These are phyloP conservation scores for Platanthera guangdongensis DNA, from an alignment of 106 monocot species.

Conservation along the genomic window DNA sequence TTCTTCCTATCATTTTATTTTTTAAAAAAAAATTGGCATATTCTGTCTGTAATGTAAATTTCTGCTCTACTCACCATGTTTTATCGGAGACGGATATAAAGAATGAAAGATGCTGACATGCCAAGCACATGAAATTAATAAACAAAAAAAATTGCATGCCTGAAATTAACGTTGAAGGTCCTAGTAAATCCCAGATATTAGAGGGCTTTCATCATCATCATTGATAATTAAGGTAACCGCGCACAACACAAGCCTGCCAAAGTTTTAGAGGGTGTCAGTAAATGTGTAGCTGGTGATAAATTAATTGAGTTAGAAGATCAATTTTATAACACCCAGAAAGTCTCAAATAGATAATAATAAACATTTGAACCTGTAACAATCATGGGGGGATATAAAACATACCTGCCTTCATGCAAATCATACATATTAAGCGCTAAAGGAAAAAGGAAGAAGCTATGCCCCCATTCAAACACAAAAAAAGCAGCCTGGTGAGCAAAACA, in stretches of 20 bases:
- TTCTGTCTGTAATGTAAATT: too few species aligned
- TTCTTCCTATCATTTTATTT: too few species aligned
- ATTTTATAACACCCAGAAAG: not conserved
- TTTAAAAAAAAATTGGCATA: too few species aligned
- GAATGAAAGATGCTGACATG: not conserved
- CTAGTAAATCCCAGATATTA: conserved; percentile 5
- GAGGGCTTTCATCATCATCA: conserved; percentile 9
- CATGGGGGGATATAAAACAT: not conserved
- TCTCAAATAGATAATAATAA: not conserved
- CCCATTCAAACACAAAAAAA: not conserved
- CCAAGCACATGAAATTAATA: not conserved
- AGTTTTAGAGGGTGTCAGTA: not conserved
- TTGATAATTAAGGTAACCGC: conserved; percentile 7
- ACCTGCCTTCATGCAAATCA: not conserved
- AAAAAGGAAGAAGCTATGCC: not conserved
- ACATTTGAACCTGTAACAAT: not conserved
- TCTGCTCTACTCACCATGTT: too few species aligned
- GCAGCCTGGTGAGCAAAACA: too few species aligned
- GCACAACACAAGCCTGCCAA: conserved; percentile 10
- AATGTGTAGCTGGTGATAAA: not conserved
- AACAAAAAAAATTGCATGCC: not conserved
- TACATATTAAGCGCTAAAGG: not conserved
- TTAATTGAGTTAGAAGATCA: not conserved
- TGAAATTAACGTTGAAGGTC: not conserved
- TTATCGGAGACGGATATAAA: not conserved